These are phyloP conservation scores for Farysia itapuensis DNA, from an alignment of 1,284 basidiomycete species.

Conservation along the genomic window DNA sequence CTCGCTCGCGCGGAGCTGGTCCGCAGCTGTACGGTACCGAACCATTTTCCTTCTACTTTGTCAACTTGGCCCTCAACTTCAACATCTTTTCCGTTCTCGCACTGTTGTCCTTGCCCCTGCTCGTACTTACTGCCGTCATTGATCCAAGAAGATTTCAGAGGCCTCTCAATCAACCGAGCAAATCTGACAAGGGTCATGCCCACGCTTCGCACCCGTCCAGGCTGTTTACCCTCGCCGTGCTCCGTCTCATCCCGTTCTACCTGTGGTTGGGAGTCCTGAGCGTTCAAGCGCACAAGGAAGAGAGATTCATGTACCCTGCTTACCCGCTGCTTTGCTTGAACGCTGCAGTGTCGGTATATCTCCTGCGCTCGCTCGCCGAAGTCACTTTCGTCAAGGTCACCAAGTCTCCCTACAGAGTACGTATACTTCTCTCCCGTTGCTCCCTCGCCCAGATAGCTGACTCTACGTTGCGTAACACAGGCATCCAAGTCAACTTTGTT, in stretches of 20 bases:
- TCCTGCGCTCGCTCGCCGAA: conserved; percentile 49
- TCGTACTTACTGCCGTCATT: conserved; percentile 73
- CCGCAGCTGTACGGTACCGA: conserved; percentile 92
- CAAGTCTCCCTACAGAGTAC: conserved; percentile 34
- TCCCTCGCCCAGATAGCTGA: too few relatives aligned
- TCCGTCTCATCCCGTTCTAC: conserved; percentile 83
- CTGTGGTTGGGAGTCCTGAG: conserved; percentile 81
- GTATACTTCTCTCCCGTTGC: background rate
- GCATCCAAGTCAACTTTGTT: conserved; percentile 65
- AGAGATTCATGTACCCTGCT: conserved; percentile 93
- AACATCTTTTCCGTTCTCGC: conserved; percentile 82
- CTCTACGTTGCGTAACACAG: background rate
- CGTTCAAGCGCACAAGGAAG: conserved; percentile 90
- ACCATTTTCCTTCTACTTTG: conserved; percentile 66
- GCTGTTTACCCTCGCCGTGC: conserved; percentile 65
- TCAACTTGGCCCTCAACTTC: conserved; percentile 80
- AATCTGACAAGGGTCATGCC: conserved; percentile 18
- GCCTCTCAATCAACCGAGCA: conserved; percentile 64
- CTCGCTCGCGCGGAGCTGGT: conserved; percentile 67
- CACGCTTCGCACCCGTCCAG: conserved; percentile 9
- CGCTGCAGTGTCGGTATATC: conserved; percentile 78
- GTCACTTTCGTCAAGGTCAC: conserved; percentile 33
- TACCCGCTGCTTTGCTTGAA: conserved; percentile 93
- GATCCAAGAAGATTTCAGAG: conserved; percentile 79
- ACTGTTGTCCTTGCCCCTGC: conserved; percentile 65